phyloP scores from a whole-genome alignment of 306 rosid species.

The Quercus berberidifolia region DNA sequence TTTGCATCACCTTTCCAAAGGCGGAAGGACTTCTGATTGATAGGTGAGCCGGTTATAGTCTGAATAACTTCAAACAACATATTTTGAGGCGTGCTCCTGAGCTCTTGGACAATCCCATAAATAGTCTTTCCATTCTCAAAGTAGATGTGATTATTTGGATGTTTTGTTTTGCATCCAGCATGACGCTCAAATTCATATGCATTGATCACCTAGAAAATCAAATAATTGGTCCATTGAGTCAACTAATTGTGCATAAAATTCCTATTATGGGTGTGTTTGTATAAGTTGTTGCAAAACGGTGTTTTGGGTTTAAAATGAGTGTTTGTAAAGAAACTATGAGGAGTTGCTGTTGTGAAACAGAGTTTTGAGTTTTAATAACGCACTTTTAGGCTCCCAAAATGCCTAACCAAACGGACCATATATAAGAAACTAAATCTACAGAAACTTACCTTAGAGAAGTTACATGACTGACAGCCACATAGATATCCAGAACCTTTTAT shows the following conservation, averaged over 20 bases:
- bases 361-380: too few relatives aligned
- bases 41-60: conserved; percentile 69
- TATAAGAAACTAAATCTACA: background rate
- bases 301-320: too few relatives aligned
- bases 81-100: conserved; percentile 69
- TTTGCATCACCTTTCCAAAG: conserved; percentile 58
- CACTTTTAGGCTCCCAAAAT: too few relatives aligned
- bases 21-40: conserved; percentile 70
- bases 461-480: conserved; percentile 63
- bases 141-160: conserved; percentile 81
- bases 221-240: background rate
- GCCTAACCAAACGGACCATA: background rate
- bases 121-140: conserved; percentile 83
- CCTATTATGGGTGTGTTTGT: too few relatives aligned
- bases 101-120: conserved; percentile 81
- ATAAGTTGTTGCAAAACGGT: too few relatives aligned
- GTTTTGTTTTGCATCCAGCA: conserved; percentile 82
- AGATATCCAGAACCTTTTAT: conserved; percentile 73
- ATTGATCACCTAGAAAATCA: conserved; percentile 52
- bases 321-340: too few relatives aligned
- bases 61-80: conserved; percentile 71
- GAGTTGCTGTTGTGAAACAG: too few relatives aligned
- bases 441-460: conserved; percentile 60
- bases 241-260: conserved; percentile 11
- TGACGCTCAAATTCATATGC: conserved; percentile 86